These are phyloP conservation scores for Sporothrix phasma DNA, from an alignment of 2,329 filamentous ascomycete species.

Conservation along the genomic window DNA sequence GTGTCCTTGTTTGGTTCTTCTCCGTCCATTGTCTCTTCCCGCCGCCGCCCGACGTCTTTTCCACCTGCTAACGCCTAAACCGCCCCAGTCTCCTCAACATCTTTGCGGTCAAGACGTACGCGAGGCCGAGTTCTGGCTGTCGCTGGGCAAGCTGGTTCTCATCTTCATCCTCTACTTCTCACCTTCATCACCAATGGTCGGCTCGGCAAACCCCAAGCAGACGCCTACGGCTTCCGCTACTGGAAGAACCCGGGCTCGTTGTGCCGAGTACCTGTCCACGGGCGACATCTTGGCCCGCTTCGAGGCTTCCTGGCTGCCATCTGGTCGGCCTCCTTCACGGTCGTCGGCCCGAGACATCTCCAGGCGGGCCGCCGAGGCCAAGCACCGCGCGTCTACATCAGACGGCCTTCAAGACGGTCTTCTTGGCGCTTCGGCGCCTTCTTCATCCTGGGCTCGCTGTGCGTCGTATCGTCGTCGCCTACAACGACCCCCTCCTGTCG, in stretches of 20 bases:
- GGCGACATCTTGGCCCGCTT: constrained; percentile 32
- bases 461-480: constrained; percentile 57
- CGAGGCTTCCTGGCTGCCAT: constrained; percentile 23
- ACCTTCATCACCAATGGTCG: constrained; percentile 47
- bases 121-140: constrained; percentile 40
- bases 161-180: constrained; percentile 49
- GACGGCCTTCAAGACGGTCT: constrained; percentile 57
- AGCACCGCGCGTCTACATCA: constrained; percentile 57
- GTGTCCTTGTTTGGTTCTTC: too few species aligned
- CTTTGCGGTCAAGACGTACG: constrained; percentile 29
- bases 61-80: too few species aligned
- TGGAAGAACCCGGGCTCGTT: constrained; percentile 37
- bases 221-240: constrained; percentile 35
- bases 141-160: constrained; percentile 35
- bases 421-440: constrained; percentile 61
- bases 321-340: constrained; percentile 32
- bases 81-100: constrained; percentile 18
- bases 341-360: constrained; percentile 50
- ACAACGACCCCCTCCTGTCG: constrained; percentile 38
- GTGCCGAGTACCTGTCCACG: constrained; percentile 26
- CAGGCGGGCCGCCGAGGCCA: constrained; percentile 58
- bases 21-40: too few species aligned
- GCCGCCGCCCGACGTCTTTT: too few species aligned
- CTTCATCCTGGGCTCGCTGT: constrained; percentile 54
- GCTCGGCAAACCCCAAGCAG: constrained; percentile 44